phyloP scores from a whole-genome alignment of 345 rosid genomes.

The Murraya paniculata region DNA sequence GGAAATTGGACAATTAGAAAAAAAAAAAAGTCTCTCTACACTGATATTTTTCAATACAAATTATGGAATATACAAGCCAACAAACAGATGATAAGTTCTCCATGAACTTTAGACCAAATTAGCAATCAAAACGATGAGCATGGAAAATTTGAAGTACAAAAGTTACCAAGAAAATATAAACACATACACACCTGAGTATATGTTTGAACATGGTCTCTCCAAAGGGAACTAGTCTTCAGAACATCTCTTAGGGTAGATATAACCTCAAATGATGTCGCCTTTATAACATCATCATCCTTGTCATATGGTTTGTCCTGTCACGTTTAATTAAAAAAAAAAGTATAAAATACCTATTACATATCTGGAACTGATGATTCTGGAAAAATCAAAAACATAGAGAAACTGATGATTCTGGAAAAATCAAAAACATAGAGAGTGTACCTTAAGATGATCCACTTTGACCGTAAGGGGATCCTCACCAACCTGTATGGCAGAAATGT shows the following conservation, averaged over 20 bases:
- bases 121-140: not conserved
- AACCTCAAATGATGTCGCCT: conserved; percentile 94
- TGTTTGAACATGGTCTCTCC: conserved; percentile 97
- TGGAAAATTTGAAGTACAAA: not conserved
- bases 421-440: conserved; percentile 2
- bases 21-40: not conserved
- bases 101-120: not conserved
- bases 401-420: not conserved
- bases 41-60: not conserved
- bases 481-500: conserved; percentile 41
- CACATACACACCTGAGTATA: conserved; percentile 68
- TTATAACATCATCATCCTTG: conserved; percentile 91
- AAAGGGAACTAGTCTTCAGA: conserved; percentile 77
- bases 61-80: not conserved
- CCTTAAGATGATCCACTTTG: conserved; percentile 98
- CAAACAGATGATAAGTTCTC: not conserved
- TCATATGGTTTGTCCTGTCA: conserved; percentile 82
- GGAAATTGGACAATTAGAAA: not conserved
- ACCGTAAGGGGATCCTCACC: conserved; percentile 91
- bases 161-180: conserved; percentile 13
- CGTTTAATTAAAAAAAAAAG: conserved; percentile 3
- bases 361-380: not conserved
- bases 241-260: conserved; percentile 93
- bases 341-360: not conserved
- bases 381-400: not conserved